phyloP scores from a whole-genome alignment of 2,329 filamentous ascomycete species.

The Calonectria pseudoreteaudii region DNA sequence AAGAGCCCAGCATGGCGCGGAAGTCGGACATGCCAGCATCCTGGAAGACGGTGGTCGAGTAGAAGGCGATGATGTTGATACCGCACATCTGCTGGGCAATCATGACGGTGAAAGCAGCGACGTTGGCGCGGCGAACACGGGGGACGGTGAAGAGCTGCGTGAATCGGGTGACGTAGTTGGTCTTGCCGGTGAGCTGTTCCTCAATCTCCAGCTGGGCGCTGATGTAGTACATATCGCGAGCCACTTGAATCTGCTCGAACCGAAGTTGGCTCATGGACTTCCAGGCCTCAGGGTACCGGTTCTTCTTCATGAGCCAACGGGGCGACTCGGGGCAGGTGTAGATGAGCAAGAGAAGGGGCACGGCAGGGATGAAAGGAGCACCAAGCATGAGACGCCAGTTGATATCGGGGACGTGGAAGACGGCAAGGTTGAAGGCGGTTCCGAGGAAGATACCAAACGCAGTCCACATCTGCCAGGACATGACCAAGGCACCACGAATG shows the following conservation, averaged over 20 bases:
- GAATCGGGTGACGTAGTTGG: slow-evolving; percentile 60
- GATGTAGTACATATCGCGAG: slow-evolving; percentile 70
- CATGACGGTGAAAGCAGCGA: slow-evolving; percentile 86
- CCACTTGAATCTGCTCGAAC: slow-evolving; percentile 66
- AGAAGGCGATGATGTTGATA: slow-evolving; percentile 81
- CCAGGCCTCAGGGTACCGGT: slow-evolving; percentile 70
- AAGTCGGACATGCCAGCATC: slow-evolving; percentile 67
- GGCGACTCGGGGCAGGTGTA: slow-evolving; percentile 75
- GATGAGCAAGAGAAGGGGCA: slow-evolving; percentile 65
- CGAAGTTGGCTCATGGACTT: slow-evolving; percentile 63
- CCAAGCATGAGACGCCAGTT: slow-evolving; percentile 62
- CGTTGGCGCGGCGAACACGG: slow-evolving; percentile 75
- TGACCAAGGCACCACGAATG: slow-evolving; percentile 80
- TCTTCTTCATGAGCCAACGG: slow-evolving; percentile 75
- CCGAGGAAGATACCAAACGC: slow-evolving; percentile 65
- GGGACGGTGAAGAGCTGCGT: slow-evolving; percentile 75
- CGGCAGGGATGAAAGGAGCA: slow-evolving; percentile 69
- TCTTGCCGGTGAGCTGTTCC: slow-evolving; percentile 51
- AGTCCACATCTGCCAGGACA: slow-evolving; percentile 82
- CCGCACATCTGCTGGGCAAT: slow-evolving; percentile 78
- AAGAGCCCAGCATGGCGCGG: slow-evolving; percentile 62
- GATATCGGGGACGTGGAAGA: slow-evolving; percentile 40
- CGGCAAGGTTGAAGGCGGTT: slow-evolving; percentile 51
- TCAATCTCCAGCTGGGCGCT: slow-evolving; percentile 57
- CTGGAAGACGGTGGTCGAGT: slow-evolving; percentile 72